Evolutionary conservation across 176 grass and related monocot genomes (phyloP), one percentile per base, ranked within the genome.

Genomic region (Paspalum notatum): DNA sequence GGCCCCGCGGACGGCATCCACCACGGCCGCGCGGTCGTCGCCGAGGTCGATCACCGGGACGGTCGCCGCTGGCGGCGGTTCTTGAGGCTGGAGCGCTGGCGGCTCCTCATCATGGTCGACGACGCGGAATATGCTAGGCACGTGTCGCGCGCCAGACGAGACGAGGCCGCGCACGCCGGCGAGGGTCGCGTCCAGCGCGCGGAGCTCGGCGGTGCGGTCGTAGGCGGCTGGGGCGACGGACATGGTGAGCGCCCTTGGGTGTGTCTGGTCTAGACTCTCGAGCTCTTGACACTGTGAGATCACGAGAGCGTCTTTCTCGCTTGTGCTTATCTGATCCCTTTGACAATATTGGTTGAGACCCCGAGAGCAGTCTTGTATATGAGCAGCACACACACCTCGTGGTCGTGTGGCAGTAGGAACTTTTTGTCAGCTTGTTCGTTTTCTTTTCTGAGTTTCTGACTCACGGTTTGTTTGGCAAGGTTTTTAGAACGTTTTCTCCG

Each of bases 121-220:
- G 0, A 58, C 27, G 45, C 44, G 58, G 76, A 96, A 96, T 82
- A 96, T 90, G 56, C 70, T 71, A 1, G 93, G 90, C 2, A 96
- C 26, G 2, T 26, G 59, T 18, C 70, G 38, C 12, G 12, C 12
- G 54, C 90, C 93, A 0, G 71, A 60, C 3, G 74, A 66, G 18
- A 86, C 82, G 37, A 96, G 85, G 52, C 93, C 90, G 37, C 52
- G 87, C 18, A 96, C 93, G 81, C 90, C 93, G 48, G 85, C 53
- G 75, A 83, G 76, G 1, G 90, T 96, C 9, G 82, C 85, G 82
- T 92, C 90, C 24, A 96, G 76, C 14, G 75, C 84, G 16, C 80
- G 84, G 18, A 96, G 85, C 26, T 92, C 87, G 9, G 82, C 75
- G 0, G 57, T 9, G 50, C 93, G 82, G 50, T 92, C 87, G 46